Conservation (phyloP, 2,329 filamentous ascomycete species). For the Penicillium sp. region DNA sequence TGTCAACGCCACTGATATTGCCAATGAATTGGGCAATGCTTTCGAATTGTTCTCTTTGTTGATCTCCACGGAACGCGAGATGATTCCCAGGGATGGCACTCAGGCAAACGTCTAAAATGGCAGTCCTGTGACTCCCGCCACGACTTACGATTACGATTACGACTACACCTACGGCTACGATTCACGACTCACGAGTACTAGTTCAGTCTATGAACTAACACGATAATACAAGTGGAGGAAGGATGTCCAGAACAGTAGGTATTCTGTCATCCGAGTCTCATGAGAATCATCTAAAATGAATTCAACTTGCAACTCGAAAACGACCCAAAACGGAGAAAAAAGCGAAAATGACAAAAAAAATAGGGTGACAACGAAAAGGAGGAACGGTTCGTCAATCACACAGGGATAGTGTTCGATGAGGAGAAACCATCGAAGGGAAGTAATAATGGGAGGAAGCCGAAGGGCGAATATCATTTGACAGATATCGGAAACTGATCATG, state of each 20-base stretch:
- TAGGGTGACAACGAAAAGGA: background rate
- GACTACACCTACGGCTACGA: too few species aligned
- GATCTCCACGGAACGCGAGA: slow-evolving; percentile 29
- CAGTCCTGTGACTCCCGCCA: background rate
- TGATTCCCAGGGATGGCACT: background rate
- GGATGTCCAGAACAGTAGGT: background rate
- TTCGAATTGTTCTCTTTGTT: slow-evolving; percentile 31
- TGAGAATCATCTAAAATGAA: background rate
- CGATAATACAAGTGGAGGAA: background rate
- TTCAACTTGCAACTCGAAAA: background rate
- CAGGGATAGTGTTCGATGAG: background rate
- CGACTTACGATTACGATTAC: background rate
- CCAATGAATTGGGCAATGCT: slow-evolving; percentile 25
- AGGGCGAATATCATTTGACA: background rate
- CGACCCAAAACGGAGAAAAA: background rate
- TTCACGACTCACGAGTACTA: background rate
- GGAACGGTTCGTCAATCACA: background rate
- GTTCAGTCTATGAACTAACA: background rate
- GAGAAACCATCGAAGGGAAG: background rate
- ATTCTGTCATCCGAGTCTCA: background rate
- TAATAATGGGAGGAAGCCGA: background rate
- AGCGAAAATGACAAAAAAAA: background rate
- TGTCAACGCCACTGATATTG: slow-evolving; percentile 20
- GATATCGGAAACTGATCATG: background rate
- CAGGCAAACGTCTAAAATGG: background rate